A percentile compares a stretch with the other conserved stretches of the same genome.
Conservation (phyloP, 2,329 filamentous ascomycete species). For the Clarireedia sp. region DNA sequence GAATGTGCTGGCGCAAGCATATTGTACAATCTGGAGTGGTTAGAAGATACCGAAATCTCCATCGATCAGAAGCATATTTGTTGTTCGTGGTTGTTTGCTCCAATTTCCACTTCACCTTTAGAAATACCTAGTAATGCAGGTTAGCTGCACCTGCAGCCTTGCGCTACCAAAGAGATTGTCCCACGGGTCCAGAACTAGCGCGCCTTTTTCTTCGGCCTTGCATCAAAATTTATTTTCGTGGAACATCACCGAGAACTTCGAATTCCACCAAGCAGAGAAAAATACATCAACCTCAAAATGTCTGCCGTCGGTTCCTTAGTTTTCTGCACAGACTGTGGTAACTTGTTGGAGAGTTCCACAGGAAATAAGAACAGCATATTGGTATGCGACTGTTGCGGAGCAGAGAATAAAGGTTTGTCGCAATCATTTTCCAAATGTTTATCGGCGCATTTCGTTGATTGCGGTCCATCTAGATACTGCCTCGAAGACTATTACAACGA, state of each 20-base stretch:
- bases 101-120: neutral
- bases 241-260: neutral
- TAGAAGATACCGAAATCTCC: neutral
- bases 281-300: conserved; percentile 45
- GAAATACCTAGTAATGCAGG: neutral
- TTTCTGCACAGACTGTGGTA: conserved; percentile 90
- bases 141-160: conserved; percentile 12
- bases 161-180: conserved; percentile 7
- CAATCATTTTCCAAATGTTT: neutral
- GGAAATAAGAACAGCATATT: conserved; percentile 69
- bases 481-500: conserved; percentile 68
- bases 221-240: conserved; percentile 1
- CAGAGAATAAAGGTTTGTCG: conserved; percentile 67
- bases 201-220: conserved; percentile 1
- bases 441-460: conserved; percentile 3
- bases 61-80: too few relatives aligned
- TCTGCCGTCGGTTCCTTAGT: conserved; percentile 83
- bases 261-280: neutral
- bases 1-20: neutral
- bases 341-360: conserved; percentile 73
- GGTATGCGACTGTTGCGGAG: conserved; percentile 77
- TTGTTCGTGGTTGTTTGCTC: too few relatives aligned
- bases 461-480: conserved; percentile 47
- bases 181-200: neutral
- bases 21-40: neutral